Percentiles rank a stretch among this genome's conserved stretches.
Conservation (phyloP, 805 yeast genomes). For the Lachancea fermentati region DNA sequence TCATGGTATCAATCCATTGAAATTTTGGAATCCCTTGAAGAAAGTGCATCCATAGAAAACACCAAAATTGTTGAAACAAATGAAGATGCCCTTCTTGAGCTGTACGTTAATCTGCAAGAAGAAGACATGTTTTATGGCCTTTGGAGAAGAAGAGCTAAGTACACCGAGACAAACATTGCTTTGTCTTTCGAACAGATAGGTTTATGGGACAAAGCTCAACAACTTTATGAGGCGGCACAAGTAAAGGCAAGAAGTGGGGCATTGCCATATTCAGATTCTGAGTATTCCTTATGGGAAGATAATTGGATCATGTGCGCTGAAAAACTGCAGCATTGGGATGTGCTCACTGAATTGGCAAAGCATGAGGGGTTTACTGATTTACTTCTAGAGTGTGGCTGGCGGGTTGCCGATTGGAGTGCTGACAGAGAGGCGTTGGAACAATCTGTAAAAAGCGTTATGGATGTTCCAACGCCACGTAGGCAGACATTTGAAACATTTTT, state of each 20-base stretch:
- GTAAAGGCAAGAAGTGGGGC: slow-evolving; percentile 94
- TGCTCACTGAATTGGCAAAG: slow-evolving; percentile 89
- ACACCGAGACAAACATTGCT: slow-evolving; percentile 88
- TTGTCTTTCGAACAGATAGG: slow-evolving; percentile 93
- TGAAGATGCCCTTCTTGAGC: slow-evolving; percentile 83
- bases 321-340: slow-evolving; percentile 96
- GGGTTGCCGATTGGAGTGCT: slow-evolving; percentile 97
- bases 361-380: slow-evolving; percentile 97
- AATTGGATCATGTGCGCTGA: slow-evolving; percentile 98
- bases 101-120: slow-evolving; percentile 83
- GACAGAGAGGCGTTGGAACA: slow-evolving; percentile 93
- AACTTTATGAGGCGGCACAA: slow-evolving; percentile 92
- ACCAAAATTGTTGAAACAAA: slow-evolving; percentile 75
- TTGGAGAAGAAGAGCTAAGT: slow-evolving; percentile 96
- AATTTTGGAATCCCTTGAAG: slow-evolving; percentile 67
- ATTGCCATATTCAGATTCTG: slow-evolving; percentile 91
- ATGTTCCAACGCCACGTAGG: slow-evolving; percentile 95
- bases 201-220: slow-evolving; percentile 89
- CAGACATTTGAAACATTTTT: slow-evolving; percentile 93
- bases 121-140: slow-evolving; percentile 96
- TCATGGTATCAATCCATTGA: slow-evolving; percentile 89
- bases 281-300: slow-evolving; percentile 96
- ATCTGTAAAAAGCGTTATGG: slow-evolving; percentile 93
- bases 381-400: slow-evolving; percentile 97
- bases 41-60: slow-evolving; percentile 57